phyloP scores from a whole-genome alignment of 2,329 filamentous ascomycete genomes.

The Arthrobotrys conoides region DNA sequence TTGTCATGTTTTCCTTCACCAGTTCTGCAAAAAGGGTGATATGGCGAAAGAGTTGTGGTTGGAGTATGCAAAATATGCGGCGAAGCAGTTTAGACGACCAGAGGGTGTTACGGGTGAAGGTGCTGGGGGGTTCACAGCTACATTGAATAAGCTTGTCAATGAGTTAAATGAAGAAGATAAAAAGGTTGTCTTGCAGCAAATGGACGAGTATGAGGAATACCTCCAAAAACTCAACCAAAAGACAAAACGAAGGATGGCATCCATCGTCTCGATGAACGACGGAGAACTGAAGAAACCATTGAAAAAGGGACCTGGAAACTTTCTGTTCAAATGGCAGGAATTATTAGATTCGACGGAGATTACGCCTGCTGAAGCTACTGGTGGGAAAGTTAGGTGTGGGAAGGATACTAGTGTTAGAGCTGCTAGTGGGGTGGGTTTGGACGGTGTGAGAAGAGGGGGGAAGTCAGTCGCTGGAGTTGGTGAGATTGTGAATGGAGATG shows the following conservation, averaged over 20 bases:
- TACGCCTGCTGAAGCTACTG: slow-evolving; percentile 72
- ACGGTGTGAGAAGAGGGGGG: slow-evolving; percentile 33
- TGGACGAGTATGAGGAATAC: slow-evolving; percentile 66
- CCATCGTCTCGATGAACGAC: slow-evolving; percentile 34
- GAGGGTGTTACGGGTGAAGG: slow-evolving; percentile 64
- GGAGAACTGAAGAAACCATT: slow-evolving; percentile 64
- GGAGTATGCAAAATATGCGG: slow-evolving; percentile 74
- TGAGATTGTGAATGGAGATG: slow-evolving; percentile 63
- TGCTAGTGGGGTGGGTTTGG: slow-evolving; percentile 31
- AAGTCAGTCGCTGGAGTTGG: neutral
- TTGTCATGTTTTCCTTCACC: slow-evolving; percentile 79
- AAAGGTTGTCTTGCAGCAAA: slow-evolving; percentile 67
- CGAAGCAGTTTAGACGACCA: slow-evolving; percentile 71
- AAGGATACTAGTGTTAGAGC: slow-evolving; percentile 68
- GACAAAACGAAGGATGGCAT: slow-evolving; percentile 62
- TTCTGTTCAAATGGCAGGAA: slow-evolving; percentile 79
- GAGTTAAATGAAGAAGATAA: slow-evolving; percentile 65
- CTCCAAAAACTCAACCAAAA: slow-evolving; percentile 61
- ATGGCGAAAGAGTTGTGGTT: slow-evolving; percentile 75
- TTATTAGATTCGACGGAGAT: slow-evolving; percentile 79
- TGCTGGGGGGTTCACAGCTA: slow-evolving; percentile 68
- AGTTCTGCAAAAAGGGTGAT: slow-evolving; percentile 77
- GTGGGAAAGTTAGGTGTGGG: slow-evolving; percentile 72
- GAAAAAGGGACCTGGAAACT: slow-evolving; percentile 78
- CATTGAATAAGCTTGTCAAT: slow-evolving; percentile 68